These are phyloP conservation scores for Iris pallida DNA, from an alignment of 116 monocot species.

Conservation along the genomic window DNA sequence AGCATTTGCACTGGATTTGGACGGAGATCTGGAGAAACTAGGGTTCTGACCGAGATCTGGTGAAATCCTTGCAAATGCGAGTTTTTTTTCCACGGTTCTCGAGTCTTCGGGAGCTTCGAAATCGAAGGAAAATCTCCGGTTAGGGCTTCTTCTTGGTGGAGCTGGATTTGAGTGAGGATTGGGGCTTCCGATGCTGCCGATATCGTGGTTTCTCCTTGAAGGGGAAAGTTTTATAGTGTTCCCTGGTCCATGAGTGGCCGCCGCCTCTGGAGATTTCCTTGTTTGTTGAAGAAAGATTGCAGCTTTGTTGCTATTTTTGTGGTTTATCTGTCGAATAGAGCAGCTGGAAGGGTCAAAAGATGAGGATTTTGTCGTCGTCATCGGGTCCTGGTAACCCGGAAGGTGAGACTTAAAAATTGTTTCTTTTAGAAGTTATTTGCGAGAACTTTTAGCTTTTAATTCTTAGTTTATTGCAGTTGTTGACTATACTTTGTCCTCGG, in stretches of 20 bases:
- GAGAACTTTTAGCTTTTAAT: background rate
- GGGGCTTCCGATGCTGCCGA: background rate
- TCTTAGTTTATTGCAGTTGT: background rate
- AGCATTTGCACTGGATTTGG: background rate
- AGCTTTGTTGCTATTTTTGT: background rate
- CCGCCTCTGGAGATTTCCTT: background rate
- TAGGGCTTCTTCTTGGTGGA: too few species aligned
- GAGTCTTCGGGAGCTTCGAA: too few species aligned
- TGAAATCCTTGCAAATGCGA: too few species aligned
- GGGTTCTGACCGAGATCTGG: background rate
- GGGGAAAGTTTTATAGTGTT: slow-evolving; percentile 1
- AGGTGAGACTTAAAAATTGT: slow-evolving; percentile 25
- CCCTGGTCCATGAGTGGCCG: slow-evolving; percentile 4
- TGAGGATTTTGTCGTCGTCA: slow-evolving; percentile 53
- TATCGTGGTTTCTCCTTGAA: slow-evolving; percentile 1
- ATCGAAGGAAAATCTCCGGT: too few species aligned
- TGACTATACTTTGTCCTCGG: too few species aligned
- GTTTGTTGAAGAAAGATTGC: slow-evolving; percentile 9
- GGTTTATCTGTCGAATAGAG: background rate
- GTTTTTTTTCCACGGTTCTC: too few species aligned
- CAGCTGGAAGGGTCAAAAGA: slow-evolving; percentile 3
- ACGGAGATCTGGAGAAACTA: background rate
- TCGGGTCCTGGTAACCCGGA: slow-evolving; percentile 30
- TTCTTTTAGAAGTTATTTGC: background rate
- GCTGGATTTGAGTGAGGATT: background rate